phyloP scores from a whole-genome alignment of 441 rosid species.

The Dalechampia spathulata region DNA sequence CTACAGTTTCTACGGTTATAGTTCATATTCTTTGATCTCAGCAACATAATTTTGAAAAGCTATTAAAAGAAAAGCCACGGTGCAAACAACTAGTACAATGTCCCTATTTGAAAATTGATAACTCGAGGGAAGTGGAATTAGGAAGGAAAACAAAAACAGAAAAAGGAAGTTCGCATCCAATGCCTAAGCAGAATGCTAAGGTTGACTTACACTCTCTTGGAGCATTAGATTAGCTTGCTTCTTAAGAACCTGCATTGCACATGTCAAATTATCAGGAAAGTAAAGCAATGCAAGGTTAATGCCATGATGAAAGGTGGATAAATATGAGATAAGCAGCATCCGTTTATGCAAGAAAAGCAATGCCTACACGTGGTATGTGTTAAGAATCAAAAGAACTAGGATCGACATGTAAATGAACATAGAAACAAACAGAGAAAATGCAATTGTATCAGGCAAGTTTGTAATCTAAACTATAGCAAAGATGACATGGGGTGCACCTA shows the following conservation, averaged over 20 bases:
- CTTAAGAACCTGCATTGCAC: constrained; percentile 62
- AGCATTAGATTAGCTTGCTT: constrained; percentile 90
- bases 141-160: not conserved
- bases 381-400: not conserved
- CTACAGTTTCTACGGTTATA: too few species aligned
- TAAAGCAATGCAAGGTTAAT: not conserved
- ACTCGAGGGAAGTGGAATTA: not conserved
- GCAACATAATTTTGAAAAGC: not conserved
- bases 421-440: too few species aligned
- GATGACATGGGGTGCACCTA: too few species aligned
- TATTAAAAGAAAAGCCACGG: not conserved
- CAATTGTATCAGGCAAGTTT: not conserved
- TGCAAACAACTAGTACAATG: not conserved
- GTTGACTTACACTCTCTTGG: constrained; percentile 56
- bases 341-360: not conserved
- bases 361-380: not conserved
- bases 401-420: not conserved
- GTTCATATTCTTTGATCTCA: not conserved
- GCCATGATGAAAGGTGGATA: not conserved
- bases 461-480: not conserved
- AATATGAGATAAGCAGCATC: not conserved
- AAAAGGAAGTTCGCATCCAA: not conserved
- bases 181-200: not conserved
- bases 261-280: not conserved
- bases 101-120: not conserved